phyloP scores from a whole-genome alignment of 805 yeast genomes.

The Pichia heedii region DNA sequence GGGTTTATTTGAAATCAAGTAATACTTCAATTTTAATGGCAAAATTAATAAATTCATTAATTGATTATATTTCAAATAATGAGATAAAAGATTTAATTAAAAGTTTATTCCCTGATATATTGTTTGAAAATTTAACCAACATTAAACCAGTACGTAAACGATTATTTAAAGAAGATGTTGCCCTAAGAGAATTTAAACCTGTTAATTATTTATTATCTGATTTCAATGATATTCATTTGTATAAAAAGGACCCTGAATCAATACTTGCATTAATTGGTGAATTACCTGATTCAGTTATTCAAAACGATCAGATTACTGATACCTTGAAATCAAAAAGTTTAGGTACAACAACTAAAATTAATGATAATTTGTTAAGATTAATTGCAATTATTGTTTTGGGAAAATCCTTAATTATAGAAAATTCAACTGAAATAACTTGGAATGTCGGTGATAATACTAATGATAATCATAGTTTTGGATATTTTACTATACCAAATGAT shows the following conservation, averaged over 20 bases:
- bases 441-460: background rate
- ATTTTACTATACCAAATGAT: background rate
- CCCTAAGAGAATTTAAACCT: constrained; percentile 49
- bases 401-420: constrained; percentile 20
- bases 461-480: background rate
- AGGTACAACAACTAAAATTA: constrained; percentile 18
- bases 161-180: constrained; percentile 57
- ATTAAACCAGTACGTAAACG: constrained; percentile 39
- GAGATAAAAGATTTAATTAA: background rate
- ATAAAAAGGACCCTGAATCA: constrained; percentile 24
- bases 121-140: constrained; percentile 5
- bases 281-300: background rate
- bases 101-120: background rate
- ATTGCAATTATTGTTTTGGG: constrained; percentile 28
- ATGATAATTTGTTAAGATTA: constrained; percentile 28
- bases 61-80: constrained; percentile 2
- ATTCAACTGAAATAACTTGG: constrained; percentile 22
- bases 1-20: constrained; percentile 20
- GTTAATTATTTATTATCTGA: constrained; percentile 48
- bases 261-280: constrained; percentile 28
- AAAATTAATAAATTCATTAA: constrained; percentile 2
- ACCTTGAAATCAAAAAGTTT: background rate
- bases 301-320: background rate
- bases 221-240: constrained; percentile 47
- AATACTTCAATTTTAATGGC: constrained; percentile 2